Base-by-base conservation (phyloP, 192 early-diverging fungal species). In the Lobosporangium transversale region DNA sequence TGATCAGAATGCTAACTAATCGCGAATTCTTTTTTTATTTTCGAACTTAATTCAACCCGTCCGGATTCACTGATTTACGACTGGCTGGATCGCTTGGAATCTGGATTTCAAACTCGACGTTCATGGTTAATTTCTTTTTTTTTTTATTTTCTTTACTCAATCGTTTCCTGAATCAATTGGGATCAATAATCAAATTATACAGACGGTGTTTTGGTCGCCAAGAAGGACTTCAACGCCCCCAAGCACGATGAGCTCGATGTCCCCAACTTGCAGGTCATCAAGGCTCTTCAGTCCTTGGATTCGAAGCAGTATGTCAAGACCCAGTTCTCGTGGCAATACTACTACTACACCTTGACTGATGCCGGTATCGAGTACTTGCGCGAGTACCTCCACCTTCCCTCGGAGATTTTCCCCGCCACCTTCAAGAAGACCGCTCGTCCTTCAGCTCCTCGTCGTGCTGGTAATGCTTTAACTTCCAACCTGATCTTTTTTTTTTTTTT, bases 281-380 rank as follows among this genome's bases (percentile, higher is more conserved):
- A 98, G 92, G 93, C 96, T 65, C 91, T 97, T 73, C 96, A 99
- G 90, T 95, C 93, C 59, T 89, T 99, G 80, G 86, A 88, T 81
- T 99, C 97, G 58, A 91, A 90, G 79, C 94, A 94, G 69, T 93
- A 81, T 62, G 96, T 99, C 82, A 94, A 93, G 86, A 93, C 92
- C 68, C 92, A 92, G 79, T 99, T 99, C 93, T 97, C 95, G 82
- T 99, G 97, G 97, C 96, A 98, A 83, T 95, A 95, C 89, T 99
- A 97, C 90, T 99, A 99, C 94, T 99, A 99, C 86, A 95, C 90
- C 84, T 89, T 99, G 79, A 99, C 97, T 82, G 90, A 96, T 79
- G 93, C 94, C 85, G 97, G 97, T 83, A 96, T 98, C 67, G 94
- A 93, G 80, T 98, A 97, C 88, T 88, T 99, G 68, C 93, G 97